Evolutionary conservation across 306 rosid species (phyloP), one percentile per base, ranked within the genome.

Genomic region (Coriaria nepalensis): DNA sequence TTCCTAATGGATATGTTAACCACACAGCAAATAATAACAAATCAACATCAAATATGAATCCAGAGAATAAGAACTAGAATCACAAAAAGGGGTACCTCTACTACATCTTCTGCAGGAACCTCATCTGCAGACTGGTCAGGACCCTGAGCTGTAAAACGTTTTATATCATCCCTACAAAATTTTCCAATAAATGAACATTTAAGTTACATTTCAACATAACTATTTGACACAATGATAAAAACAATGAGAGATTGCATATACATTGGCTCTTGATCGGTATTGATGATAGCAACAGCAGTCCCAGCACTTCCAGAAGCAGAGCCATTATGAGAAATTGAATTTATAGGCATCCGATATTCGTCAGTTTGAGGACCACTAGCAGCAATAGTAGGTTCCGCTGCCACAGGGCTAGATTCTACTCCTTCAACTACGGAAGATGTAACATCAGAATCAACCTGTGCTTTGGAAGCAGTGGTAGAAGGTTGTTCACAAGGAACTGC

Each of bases 401-500:
- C 70, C 55, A 64, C 67, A 45, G 88, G 78, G 67, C 80, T 83
- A 67, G 94, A 65, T 40, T 71, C 67, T 51, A 74, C 73, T 44
- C 68, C 75, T 61, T 65, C 73, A 63, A 64, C 56, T 36, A 51
- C 39, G 40, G 70, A 37, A 63, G 94, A 63, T 56, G 66, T 38
- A 33, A 49, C 62, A 69, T 73, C 79, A n/a, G 62, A 71, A 66
- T 50, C 32, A 33, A 76, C 55, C 49, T 37, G 72, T 32, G 43
- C 73, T 71, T 65, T 78, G 78, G 57, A 55, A 32, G 87, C 61
- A 45, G 77, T 55, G 15, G 48, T 69, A 40, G 78, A 63, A 46
- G 80, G 64, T 65, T 65, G 70, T 61, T 64, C 59, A 47, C 44
- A 72, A 67, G 71, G 65, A 70, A 20, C 55, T 34, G 41, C 36